Conservation (phyloP, 441 rosid species). For the Erysimum cheiri region DNA sequence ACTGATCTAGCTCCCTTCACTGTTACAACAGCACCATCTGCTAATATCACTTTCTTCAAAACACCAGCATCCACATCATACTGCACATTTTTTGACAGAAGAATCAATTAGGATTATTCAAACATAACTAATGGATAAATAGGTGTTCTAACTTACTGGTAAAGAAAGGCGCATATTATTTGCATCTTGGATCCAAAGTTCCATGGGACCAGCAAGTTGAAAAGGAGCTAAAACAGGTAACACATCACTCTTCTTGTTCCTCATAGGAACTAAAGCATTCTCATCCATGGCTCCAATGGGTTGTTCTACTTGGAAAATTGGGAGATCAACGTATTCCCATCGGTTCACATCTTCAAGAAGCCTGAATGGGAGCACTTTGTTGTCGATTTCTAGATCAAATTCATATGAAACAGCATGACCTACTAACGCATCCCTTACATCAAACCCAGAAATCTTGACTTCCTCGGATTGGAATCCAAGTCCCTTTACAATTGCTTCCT, state of each 20-base stretch:
- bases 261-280: constrained; percentile 54
- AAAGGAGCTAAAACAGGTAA: constrained; percentile 85
- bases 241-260: constrained; percentile 42
- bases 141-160: constrained; percentile 54
- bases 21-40: constrained; percentile 90
- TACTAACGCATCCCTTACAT: constrained; percentile 75
- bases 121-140: background rate
- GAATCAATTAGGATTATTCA: constrained; percentile 15
- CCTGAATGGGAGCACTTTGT: constrained; percentile 72
- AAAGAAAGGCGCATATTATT: constrained; percentile 79
- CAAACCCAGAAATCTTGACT: constrained; percentile 76
- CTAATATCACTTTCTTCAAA: constrained; percentile 82
- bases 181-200: constrained; percentile 94
- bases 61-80: constrained; percentile 96
- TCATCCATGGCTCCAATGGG: constrained; percentile 35
- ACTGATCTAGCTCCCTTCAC: constrained; percentile 95
- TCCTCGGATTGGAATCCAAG: constrained; percentile 80
- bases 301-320: constrained; percentile 64
- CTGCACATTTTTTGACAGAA: constrained; percentile 46
- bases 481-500: constrained; percentile 82
- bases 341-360: constrained; percentile 86
- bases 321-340: constrained; percentile 88
- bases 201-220: constrained; percentile 96
- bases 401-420: constrained; percentile 90
- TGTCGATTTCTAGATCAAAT: constrained; percentile 73